Percentiles rank a stretch among this genome's conserved stretches.
Conservation (phyloP, 441 rosid genomes). For the Jatropha podagrica region DNA sequence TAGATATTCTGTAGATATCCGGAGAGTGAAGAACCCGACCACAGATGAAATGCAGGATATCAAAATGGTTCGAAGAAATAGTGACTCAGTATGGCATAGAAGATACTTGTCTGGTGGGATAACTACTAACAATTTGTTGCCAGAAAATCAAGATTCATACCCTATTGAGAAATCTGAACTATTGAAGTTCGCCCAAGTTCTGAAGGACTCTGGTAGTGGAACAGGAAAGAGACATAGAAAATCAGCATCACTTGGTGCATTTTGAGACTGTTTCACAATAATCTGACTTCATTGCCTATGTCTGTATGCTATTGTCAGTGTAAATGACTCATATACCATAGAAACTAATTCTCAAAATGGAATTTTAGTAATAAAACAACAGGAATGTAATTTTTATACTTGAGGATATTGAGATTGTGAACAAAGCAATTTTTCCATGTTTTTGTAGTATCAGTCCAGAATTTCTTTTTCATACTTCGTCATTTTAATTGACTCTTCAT, state of each 20-base stretch:
- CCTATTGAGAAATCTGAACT: constrained; percentile 44
- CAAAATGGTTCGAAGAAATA: constrained; percentile 28
- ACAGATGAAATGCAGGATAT: constrained; percentile 36
- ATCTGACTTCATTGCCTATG: constrained; percentile 11
- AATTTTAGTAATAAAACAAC: neutral
- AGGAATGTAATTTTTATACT: neutral
- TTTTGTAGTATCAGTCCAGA: too few relatives aligned
- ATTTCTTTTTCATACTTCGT: too few relatives aligned
- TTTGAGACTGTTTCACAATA: constrained; percentile 11
- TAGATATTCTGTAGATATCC: constrained; percentile 51
- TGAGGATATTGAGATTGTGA: neutral
- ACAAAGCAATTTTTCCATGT: neutral
- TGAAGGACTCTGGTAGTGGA: constrained; percentile 40
- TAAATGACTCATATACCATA: neutral
- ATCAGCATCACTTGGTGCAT: constrained; percentile 41
- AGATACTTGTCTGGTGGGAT: constrained; percentile 22
- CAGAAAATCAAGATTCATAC: constrained; percentile 25
- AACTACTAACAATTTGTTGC: constrained; percentile 14
- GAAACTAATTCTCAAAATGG: neutral
- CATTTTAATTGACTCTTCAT: too few relatives aligned
- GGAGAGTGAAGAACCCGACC: constrained; percentile 33
- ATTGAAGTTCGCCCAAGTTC: constrained; percentile 60
- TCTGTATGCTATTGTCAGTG: neutral
- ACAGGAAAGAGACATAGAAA: constrained; percentile 35
- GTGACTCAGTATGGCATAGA: constrained; percentile 27